Base-by-base conservation (phyloP, 2,329 filamentous ascomycete species). In the Myriangium duriaei region DNA sequence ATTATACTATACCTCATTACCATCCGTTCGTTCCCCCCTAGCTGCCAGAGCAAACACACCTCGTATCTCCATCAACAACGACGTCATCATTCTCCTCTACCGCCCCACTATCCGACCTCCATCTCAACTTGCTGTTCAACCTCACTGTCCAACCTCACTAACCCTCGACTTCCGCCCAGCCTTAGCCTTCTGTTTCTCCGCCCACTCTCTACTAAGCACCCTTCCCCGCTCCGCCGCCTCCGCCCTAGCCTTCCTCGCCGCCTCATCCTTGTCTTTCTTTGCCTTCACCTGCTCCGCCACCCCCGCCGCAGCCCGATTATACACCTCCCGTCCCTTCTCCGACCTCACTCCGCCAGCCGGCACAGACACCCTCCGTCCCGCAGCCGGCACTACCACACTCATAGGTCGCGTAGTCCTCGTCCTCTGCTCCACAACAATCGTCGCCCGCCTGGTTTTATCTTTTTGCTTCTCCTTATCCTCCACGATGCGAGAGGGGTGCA, bases 211-310 rank as follows among this genome's bases (percentile, higher is more conserved):
- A 47, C 59, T 63, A 26, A 58, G 53, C 29, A 57, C 54, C 11
- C 65, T 48, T 1, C 64, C 59, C 4, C 64, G 46, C 50, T 67
- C 65, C 0, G 65, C 61, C 5, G 65, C 65, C 18, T 61, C 61
- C 1, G 57, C 59, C 19, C 65, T 51, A 14, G 65, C 65, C 43
- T 55, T 57, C 50, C 60, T 64, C 0, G 64, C 61, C 2, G 63
- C 64, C 11, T 67, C 65, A 42, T 68, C 65, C 44, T 67, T 68
- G 35, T 62, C 63, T 11, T 46, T 54, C 39, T 60, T 56, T 44
- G 61, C 57, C 34, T 52, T 51, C 39, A 65, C 63, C 7, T 54
- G 50, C 2, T 53, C 51, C 33, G 58, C 57, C 32, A 64, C 62
- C 36, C 63, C 60, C 9, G 55, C 34, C 19, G 57, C 58, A 16